Percentiles rank a stretch among this genome's conserved stretches.
These are phyloP conservation scores for Buxus sempervirens DNA, from an alignment of 164 flowering plant genomes.

Conservation along the genomic window DNA sequence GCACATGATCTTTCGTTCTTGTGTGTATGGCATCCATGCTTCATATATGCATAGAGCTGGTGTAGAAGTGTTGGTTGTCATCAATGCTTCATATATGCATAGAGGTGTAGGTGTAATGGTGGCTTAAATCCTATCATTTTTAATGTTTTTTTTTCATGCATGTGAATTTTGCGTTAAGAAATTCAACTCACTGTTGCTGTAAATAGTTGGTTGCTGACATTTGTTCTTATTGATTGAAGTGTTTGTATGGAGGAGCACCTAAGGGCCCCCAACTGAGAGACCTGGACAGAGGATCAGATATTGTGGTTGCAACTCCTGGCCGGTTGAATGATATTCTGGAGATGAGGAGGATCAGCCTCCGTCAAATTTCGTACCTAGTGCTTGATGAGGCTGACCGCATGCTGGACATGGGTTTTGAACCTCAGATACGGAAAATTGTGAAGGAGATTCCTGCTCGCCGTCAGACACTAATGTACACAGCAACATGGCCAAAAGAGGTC, in stretches of 20 bases:
- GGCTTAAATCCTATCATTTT: no score
- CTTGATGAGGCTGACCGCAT: conserved; percentile 96
- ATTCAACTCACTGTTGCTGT: not conserved
- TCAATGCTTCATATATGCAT: no score
- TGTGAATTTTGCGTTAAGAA: no score
- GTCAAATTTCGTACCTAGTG: conserved; percentile 77
- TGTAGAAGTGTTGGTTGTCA: no score
- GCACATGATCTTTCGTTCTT: no score
- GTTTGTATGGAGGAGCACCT: conserved; percentile 91
- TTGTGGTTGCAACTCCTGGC: conserved; percentile 97
- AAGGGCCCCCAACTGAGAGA: conserved; percentile 84
- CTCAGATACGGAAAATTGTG: conserved; percentile 87
- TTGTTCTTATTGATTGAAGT: conserved; percentile 30
- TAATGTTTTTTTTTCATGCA: no score
- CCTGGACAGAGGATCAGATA: conserved; percentile 65
- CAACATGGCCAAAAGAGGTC: conserved; percentile 96
- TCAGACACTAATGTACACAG: conserved; percentile 94
- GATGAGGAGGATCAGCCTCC: conserved; percentile 67
- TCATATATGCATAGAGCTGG: no score
- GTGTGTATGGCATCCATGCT: no score
- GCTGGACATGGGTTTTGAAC: conserved; percentile 99
- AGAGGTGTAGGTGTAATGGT: no score
- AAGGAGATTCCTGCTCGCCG: conserved; percentile 75
- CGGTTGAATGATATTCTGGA: conserved; percentile 87
- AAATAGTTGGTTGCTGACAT: conserved; percentile 5